Conservation (phyloP, 2,329 filamentous ascomycete genomes). For the Alternaria gansuensis region DNA sequence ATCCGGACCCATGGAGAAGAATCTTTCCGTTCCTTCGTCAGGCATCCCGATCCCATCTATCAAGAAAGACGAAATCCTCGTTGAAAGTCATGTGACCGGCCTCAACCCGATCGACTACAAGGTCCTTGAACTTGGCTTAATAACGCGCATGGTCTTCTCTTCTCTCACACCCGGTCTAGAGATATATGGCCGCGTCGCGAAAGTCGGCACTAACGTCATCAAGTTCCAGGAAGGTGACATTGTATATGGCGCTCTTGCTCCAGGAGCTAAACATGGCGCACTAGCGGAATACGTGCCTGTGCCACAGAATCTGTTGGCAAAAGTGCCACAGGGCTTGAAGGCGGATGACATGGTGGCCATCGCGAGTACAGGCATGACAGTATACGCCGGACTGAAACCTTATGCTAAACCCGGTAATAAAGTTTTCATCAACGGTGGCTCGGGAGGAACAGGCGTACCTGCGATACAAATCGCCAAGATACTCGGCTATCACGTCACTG, state of each 20-base stretch:
- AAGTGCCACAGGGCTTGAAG: conserved; percentile 24
- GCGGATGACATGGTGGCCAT: conserved; percentile 41
- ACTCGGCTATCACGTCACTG: conserved; percentile 64
- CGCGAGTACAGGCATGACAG: conserved; percentile 46
- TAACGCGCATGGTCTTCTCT: conserved; percentile 50
- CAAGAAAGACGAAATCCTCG: conserved; percentile 58
- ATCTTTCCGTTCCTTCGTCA: conserved; percentile 57
- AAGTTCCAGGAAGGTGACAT: conserved; percentile 42
- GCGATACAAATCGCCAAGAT: conserved; percentile 69
- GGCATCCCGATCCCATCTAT: conserved; percentile 53
- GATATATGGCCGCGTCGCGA: conserved; percentile 58
- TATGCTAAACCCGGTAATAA: conserved; percentile 50
- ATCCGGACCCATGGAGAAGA: conserved; percentile 59
- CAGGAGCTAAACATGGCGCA: conserved; percentile 39
- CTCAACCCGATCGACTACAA: conserved; percentile 72
- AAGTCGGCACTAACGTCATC: conserved; percentile 25
- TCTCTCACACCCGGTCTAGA: conserved; percentile 61
- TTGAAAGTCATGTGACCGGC: conserved; percentile 60
- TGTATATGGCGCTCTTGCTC: conserved; percentile 45
- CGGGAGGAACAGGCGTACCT: conserved; percentile 66
- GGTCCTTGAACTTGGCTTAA: conserved; percentile 59
- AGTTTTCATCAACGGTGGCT: conserved; percentile 69
- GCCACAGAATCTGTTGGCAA: conserved; percentile 3
- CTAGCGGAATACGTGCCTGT: conserved; percentile 45
- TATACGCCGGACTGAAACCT: conserved; percentile 41